Evolutionary conservation across 768 basidiomycete species (phyloP), one percentile per base, ranked within the genome.

Genomic region (Holtermannia corniformis): DNA sequence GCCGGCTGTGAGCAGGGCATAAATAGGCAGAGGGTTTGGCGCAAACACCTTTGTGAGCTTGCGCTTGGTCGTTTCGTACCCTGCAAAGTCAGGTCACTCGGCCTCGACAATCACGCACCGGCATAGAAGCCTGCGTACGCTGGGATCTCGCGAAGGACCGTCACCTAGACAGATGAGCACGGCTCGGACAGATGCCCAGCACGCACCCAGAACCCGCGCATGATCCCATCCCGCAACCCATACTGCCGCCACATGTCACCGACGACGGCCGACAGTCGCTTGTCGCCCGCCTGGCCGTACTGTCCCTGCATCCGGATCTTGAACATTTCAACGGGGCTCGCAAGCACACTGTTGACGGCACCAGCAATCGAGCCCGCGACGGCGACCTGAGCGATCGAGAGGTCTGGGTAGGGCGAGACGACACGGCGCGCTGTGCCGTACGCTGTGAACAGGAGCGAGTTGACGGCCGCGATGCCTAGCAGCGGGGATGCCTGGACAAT

Each of bases 281-380:
- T 85, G 68, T 96, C 91, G 7, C 79, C 78, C 12, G 81, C 77
- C 3, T 77, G 78, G 11, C 92, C 93, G 61, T 95, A 93, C 68
- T 96, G 70, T 3, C 86, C 91, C 73, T 95, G 92, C 93, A 95
- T 95, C 16, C 87, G 80, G 24, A 96, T 88, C 74, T 99, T 97
- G 77, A 96, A 96, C 86, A 97, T 88, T 73, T 99, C 95, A 32
- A 76, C 90, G 49, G 95, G 95, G 71, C 86, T 87, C 1, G 93
- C 93, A 2, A 97, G 78, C 7, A 97, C 73, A 12, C 93, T 82
- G 66, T 96, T 93, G 1, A 80, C 82, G 1, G 86, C 89, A 4
- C 95, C 95, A 0, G 95, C 95, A 80, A 95, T 87, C 0, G 82
- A 81, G 0, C 95, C 93, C 0, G 95, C 92, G 0, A 80, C 67